Percentiles rank a stretch among this genome's conserved stretches.
Conservation (phyloP, 306 rosid species). For the Sechiopsis laciniata region DNA sequence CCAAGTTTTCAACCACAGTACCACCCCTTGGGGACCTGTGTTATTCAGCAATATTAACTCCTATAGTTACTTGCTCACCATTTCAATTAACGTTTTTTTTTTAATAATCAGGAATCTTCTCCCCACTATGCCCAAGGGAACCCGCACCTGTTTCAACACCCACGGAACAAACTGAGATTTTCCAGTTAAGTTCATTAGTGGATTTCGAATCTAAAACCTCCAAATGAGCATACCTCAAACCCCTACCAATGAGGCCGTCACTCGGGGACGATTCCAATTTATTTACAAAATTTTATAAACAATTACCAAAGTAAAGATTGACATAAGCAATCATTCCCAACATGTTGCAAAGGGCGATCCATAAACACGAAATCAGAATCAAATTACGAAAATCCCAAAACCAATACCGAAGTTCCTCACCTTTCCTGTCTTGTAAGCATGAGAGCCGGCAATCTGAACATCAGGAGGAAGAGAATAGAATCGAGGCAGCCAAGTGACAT, state of each 20-base stretch:
- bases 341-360: not conserved
- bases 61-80: not conserved
- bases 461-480: constrained; percentile 67
- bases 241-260: too few relatives aligned
- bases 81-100: not conserved
- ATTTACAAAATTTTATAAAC: not conserved
- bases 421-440: constrained; percentile 66
- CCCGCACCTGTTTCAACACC: too few relatives aligned
- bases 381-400: not conserved
- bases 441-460: constrained; percentile 60
- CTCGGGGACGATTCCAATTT: too few relatives aligned
- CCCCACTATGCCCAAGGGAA: too few relatives aligned
- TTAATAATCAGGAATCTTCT: too few relatives aligned
- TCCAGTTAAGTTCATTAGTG: too few relatives aligned
- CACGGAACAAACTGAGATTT: too few relatives aligned
- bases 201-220: too few relatives aligned
- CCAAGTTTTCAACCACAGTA: too few relatives aligned
- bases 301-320: not conserved
- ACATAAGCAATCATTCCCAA: not conserved
- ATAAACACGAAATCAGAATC: not conserved
- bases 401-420: constrained; percentile 27
- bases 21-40: too few relatives aligned
- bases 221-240: too few relatives aligned
- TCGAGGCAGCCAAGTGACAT: constrained; percentile 60
- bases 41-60: not conserved